Base-by-base conservation (phyloP, 2,329 filamentous ascomycete species). In the Pyrenophora graminea region DNA sequence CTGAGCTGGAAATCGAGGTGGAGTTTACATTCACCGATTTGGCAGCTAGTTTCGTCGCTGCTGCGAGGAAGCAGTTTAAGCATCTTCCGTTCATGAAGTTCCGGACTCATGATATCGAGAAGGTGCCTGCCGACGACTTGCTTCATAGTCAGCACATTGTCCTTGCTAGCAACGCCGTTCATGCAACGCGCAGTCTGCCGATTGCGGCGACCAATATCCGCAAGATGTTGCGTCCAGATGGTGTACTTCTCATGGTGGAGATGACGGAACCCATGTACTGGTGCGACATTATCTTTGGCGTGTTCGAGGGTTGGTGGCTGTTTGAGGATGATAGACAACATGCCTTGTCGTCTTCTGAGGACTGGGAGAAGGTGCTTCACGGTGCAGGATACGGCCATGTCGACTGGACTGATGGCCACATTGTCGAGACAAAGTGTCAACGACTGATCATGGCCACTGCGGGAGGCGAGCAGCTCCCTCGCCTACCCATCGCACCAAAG, bases 11-110 rank as follows among this genome's bases (percentile, higher is more conserved):
- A 7, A 55, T 74, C 1, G 38, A 61, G 1, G 55, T 77, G 12
- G 61, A 72, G 37, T 78, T 77, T 54, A 74, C 67, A 0, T 75
- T 76, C 47, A 76, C 69, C 1, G 76, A 78, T 39, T 56, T 77
- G 1, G 69, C 74, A 0, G 42, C 67, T 0, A 68, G 69, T 0
- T 61, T 77, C 8, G 65, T 78, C 2, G 64, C 69, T 0, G 63
- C 62, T 3, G 73, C 73, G 0, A 63, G 61, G 37, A 66, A 61
- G 46, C 30, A 66, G 15, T 42, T 18, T 27, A 33, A 32, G 27
- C 39, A 42, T 1, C 68, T 71, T 21, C 43, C 62, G 0, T 68
- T 59, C 34, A 70, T 76, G 62, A 45, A 61, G 12, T 76, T 68
- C 47, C 30, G 19, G 3, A 42, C 55, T 2, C 48, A 68, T 4